Percentiles rank a stretch among this genome's conserved stretches.
phyloP scores from a whole-genome alignment of 495 filamentous ascomycete species.

The Penicillium riverlandense region DNA sequence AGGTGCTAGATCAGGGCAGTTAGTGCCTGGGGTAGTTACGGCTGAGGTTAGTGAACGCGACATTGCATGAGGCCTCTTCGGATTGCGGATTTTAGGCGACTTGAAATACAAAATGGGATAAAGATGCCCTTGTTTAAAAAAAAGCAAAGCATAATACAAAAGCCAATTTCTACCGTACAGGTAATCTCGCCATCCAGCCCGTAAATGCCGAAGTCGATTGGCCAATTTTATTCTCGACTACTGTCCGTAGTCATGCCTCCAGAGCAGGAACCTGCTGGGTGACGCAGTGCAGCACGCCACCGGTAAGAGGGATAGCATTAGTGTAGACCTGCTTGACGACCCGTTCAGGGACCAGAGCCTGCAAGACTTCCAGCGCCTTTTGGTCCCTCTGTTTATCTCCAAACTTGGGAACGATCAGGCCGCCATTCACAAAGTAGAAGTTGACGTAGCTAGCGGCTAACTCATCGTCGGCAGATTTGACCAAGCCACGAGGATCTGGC shows the following conservation, averaged over 20 bases:
- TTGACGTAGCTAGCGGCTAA: conserved; percentile 19
- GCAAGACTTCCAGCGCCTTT: conserved; percentile 11
- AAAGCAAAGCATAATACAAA: too few species aligned
- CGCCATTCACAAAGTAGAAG: conserved; percentile 21
- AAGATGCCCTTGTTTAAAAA: too few species aligned
- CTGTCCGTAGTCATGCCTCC: not conserved
- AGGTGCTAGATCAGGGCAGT: too few species aligned
- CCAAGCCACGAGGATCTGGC: conserved; percentile 10
- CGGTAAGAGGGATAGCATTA: conserved; percentile 17
- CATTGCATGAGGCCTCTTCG: too few species aligned
- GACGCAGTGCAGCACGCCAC: conserved; percentile 21
- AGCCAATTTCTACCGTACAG: too few species aligned
- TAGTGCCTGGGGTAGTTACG: too few species aligned
- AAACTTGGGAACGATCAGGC: conserved; percentile 19
- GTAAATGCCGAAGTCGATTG: too few species aligned
- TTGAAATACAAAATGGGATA: too few species aligned
- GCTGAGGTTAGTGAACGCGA: too few species aligned
- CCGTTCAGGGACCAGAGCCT: conserved; percentile 12
- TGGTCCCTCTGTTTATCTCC: conserved; percentile 13
- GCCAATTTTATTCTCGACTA: too few species aligned
- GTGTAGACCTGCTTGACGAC: conserved; percentile 16
- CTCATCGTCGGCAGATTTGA: conserved; percentile 10
- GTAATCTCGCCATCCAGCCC: too few species aligned
- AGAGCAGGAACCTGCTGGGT: conserved; percentile 16
- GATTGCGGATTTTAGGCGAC: too few species aligned